Conservation (phyloP, 1,284 basidiomycete species). For the Fomitopsis schrenkii region DNA sequence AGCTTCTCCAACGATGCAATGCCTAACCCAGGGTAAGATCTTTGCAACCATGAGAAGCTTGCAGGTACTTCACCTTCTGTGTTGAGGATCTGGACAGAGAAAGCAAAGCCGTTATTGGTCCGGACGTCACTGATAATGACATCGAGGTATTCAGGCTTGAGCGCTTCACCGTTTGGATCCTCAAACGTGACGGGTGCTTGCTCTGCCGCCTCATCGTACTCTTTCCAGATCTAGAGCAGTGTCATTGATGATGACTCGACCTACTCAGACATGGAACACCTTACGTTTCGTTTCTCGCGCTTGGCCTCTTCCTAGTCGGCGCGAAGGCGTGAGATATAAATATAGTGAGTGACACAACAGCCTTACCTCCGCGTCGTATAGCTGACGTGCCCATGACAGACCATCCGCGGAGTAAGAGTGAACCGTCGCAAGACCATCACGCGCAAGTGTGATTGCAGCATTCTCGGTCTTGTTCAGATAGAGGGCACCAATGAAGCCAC, state of each 20-base stretch:
- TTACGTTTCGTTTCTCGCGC: slow-evolving; percentile 69
- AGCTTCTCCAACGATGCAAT: slow-evolving; percentile 88
- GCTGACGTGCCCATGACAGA: slow-evolving; percentile 72
- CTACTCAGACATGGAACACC: slow-evolving; percentile 18
- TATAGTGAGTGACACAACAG: neutral
- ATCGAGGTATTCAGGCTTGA: slow-evolving; percentile 85
- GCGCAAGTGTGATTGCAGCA: slow-evolving; percentile 78
- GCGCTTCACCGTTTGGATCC: slow-evolving; percentile 45
- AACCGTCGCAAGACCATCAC: slow-evolving; percentile 82
- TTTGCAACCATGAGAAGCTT: neutral
- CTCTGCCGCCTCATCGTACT: slow-evolving; percentile 70
- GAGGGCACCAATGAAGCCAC: slow-evolving; percentile 91
- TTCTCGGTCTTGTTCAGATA: slow-evolving; percentile 84
- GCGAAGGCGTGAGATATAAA: slow-evolving; percentile 1
- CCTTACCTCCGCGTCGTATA: slow-evolving; percentile 80
- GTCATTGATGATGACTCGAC: neutral
- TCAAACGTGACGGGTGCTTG: slow-evolving; percentile 43
- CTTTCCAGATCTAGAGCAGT: slow-evolving; percentile 69
- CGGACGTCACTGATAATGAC: slow-evolving; percentile 90
- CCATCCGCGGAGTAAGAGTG: slow-evolving; percentile 86
- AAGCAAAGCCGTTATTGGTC: slow-evolving; percentile 69
- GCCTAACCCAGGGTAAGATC: slow-evolving; percentile 38
- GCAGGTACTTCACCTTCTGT: slow-evolving; percentile 61
- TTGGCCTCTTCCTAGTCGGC: slow-evolving; percentile 68
- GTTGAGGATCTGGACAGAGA: slow-evolving; percentile 91